A percentile compares a stretch with the other conserved stretches of the same genome.
These are phyloP conservation scores for Andalucia godoyi DNA, from an alignment of 78 protist genomes.

Conservation along the genomic window DNA sequence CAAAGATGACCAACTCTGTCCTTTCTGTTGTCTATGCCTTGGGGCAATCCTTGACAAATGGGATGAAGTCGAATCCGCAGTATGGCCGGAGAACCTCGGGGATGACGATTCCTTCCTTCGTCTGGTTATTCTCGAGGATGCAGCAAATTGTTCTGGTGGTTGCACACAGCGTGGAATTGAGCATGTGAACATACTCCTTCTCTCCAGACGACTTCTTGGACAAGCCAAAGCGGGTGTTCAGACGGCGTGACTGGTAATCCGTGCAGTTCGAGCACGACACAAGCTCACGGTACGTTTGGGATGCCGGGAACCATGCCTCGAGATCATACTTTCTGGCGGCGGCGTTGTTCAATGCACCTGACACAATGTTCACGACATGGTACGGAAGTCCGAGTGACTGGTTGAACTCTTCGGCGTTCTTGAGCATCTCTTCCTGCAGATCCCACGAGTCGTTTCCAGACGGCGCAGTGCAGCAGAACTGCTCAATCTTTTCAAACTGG, in stretches of 20 bases:
- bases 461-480: conserved; percentile 88
- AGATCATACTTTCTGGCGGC: conserved; percentile 99
- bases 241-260: conserved; percentile 92
- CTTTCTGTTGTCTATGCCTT: too few relatives aligned
- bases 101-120: conserved; percentile 70
- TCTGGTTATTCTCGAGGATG: conserved; percentile 95
- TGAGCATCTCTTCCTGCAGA: conserved; percentile 83
- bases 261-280: conserved; percentile 99
- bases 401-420: conserved; percentile 81
- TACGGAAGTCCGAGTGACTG: conserved; percentile 85
- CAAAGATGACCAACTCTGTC: too few relatives aligned
- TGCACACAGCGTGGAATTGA: conserved; percentile 96
- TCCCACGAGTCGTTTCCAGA: conserved; percentile 73
- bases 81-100: conserved; percentile 74
- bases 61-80: conserved; percentile 49
- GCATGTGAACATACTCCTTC: conserved; percentile 93
- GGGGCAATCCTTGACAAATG: conserved; percentile 30
- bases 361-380: conserved; percentile 90
- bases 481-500: conserved; percentile 99
- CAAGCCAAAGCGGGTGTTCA: conserved; percentile 70
- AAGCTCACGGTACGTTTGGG: conserved; percentile 87
- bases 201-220: conserved; percentile 16
- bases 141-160: conserved; percentile 93
- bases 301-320: conserved; percentile 98
- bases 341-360: conserved; percentile 95